phyloP scores from a whole-genome alignment of 371 early-diverging fungal genomes.

The Mortierella sp. region DNA sequence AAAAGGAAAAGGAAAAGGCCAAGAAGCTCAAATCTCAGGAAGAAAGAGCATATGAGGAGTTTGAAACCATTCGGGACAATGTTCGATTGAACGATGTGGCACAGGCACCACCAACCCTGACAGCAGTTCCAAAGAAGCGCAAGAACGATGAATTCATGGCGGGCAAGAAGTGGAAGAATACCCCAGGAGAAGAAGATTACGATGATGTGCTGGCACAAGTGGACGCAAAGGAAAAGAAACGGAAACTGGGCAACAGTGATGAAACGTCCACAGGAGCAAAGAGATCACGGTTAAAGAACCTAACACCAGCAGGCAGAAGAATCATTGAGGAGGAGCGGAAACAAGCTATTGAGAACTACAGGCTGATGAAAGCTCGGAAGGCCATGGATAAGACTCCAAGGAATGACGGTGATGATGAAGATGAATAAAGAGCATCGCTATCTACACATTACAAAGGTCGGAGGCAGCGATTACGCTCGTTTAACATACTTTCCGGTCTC shows the following conservation, averaged over 20 bases:
- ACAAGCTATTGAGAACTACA: constrained; percentile 51
- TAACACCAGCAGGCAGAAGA: constrained; percentile 53
- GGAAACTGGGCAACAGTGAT: constrained; percentile 21
- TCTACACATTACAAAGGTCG: background rate
- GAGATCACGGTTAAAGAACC: constrained; percentile 36
- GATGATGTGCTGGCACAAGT: constrained; percentile 41
- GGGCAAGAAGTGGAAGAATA: constrained; percentile 53
- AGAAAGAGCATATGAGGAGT: constrained; percentile 47
- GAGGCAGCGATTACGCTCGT: constrained; percentile 54
- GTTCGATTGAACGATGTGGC: constrained; percentile 46
- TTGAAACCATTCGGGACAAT: constrained; percentile 41
- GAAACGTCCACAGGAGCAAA: constrained; percentile 14
- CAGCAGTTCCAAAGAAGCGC: constrained; percentile 50
- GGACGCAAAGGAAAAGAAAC: constrained; percentile 33
- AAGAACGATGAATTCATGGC: constrained; percentile 48
- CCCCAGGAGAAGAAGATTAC: constrained; percentile 53
- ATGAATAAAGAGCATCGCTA: constrained; percentile 1
- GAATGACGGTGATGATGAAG: constrained; percentile 29
- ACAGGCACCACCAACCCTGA: constrained; percentile 43
- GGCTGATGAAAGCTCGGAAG: constrained; percentile 50
- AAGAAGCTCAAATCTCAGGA: constrained; percentile 47
- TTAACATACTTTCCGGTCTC: constrained; percentile 72
- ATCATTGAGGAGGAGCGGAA: constrained; percentile 53
- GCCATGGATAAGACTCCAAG: constrained; percentile 19
- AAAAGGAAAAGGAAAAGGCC: constrained; percentile 47